Base-by-base conservation (phyloP, 1,139 yeast species). In the Scheffersomyces segobiensis region DNA sequence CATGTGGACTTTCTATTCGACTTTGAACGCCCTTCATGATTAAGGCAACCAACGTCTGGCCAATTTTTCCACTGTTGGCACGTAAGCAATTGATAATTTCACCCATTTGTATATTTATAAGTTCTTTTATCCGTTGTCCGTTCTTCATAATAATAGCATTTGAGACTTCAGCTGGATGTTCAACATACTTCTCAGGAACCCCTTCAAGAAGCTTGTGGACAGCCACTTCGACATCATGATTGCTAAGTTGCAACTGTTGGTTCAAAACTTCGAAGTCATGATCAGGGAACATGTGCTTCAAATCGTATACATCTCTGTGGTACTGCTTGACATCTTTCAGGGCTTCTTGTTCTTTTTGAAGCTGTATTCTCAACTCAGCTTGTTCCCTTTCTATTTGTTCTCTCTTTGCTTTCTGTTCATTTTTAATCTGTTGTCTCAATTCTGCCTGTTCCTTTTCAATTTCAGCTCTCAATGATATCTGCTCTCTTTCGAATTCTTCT, bases 1-100 rank as follows among this genome's bases (percentile, higher is more conserved):
- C 42, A 10, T 12, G 42, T 10, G 14, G 12, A 32, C 42, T 32
- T 32, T 10, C 17, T 12, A 7, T 32, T 32, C 42, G 2, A 32
- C 42, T 14, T 32, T 12, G 17, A 32, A 32, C 42, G 8, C 42
- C 42, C 42, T 32, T 32, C 5, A 10, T 32, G 42, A 32, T 32
- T 5, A 80, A 64, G 20, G 74, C 77, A 24, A 71, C 66, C 49
- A 80, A 62, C 2, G 79, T 64, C 32, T 63, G 64, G 3, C 66
- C 53, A 46, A 71, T 65, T 52, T 72, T 67, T 14, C 68, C 66
- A 1, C 67, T 55, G 65, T 76, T 52, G 2, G 57, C 53, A 46
- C 60, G 59, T 48, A 62, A 52, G 47, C 42, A 62, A 46, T 61
- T 56, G 46, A 59, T 52, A 24, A 63, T 63, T 42, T 61, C 62